phyloP scores from a whole-genome alignment of 805 yeast genomes.

The Lachancea thermotolerans region DNA sequence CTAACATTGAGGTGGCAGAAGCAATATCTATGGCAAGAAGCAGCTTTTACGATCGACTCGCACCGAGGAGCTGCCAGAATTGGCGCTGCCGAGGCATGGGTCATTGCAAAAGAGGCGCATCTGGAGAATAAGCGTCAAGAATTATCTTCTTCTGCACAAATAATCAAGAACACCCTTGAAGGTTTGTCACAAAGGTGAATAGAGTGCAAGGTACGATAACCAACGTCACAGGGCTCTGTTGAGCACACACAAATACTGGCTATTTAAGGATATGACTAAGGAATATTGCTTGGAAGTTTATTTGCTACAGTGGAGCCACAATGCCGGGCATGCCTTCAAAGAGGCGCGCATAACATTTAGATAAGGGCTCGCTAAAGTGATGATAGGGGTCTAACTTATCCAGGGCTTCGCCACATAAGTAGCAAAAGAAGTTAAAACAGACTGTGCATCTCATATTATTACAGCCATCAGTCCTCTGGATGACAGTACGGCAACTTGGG shows the following conservation, averaged over 20 bases:
- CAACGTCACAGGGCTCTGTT: no score
- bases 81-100: conserved; percentile 26
- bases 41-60: conserved; percentile 29
- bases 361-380: conserved; percentile 40
- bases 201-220: no score
- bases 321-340: conserved; percentile 46
- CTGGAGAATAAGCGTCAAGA: conserved; percentile 18
- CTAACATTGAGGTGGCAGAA: conserved; percentile 10
- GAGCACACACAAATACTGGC: not conserved
- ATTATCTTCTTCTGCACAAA: conserved; percentile 22
- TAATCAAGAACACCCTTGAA: conserved; percentile 24
- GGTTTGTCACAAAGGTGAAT: conserved; percentile 12
- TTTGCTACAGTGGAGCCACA: conserved; percentile 8
- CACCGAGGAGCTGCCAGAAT: conserved; percentile 25
- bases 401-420: conserved; percentile 43
- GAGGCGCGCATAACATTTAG: conserved; percentile 42
- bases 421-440: conserved; percentile 47
- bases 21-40: conserved; percentile 30
- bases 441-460: conserved; percentile 53
- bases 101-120: conserved; percentile 20
- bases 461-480: conserved; percentile 56
- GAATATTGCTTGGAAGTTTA: not conserved
- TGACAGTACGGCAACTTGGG: conserved; percentile 44
- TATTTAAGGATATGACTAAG: not conserved
- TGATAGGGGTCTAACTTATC: conserved; percentile 40